Conservation (phyloP, 2,329 filamentous ascomycete genomes). For the Stromatinia cepivora region DNA sequence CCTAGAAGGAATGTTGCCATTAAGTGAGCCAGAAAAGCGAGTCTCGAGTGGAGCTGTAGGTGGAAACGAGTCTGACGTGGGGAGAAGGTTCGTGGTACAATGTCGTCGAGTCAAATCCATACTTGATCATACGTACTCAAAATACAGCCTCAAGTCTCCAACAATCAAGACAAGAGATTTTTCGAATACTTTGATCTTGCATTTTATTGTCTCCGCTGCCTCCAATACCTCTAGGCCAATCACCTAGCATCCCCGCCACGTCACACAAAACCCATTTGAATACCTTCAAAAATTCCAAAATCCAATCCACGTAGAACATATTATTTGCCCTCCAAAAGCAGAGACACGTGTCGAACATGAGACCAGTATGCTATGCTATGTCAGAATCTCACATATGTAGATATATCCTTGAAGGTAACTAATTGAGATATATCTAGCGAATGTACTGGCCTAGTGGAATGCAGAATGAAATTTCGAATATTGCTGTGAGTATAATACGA, state of each 20-base stretch:
- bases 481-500: background rate
- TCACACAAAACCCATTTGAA: conserved; percentile 9
- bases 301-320: background rate
- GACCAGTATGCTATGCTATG: background rate
- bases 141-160: background rate
- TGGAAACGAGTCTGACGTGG: background rate
- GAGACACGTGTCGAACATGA: conserved; percentile 14
- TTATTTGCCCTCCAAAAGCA: background rate
- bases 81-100: background rate
- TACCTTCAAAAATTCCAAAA: background rate
- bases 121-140: background rate
- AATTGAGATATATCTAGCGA: background rate
- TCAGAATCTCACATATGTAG: background rate
- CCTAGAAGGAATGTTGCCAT: too few relatives aligned
- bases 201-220: background rate
- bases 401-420: background rate
- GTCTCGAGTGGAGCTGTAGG: background rate
- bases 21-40: background rate
- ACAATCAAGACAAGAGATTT: background rate
- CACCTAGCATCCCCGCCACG: conserved; percentile 4
- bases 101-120: background rate
- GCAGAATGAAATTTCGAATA: background rate
- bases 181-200: background rate
- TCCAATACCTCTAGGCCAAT: background rate
- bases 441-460: background rate